Base-by-base conservation (phyloP, 2,329 filamentous ascomycete species). In the Phialophora expanda region DNA sequence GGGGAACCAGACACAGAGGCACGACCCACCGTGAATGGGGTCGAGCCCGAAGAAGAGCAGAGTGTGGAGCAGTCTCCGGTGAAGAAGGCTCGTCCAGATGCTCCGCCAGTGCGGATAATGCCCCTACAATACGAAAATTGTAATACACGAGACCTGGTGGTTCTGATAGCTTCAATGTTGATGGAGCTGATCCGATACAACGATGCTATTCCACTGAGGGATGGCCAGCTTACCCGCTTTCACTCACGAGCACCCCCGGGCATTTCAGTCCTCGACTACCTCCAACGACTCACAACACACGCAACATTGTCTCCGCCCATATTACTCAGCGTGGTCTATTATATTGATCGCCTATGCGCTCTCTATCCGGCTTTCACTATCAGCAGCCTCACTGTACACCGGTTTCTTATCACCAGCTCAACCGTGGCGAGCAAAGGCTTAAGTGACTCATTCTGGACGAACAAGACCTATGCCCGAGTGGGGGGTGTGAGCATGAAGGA, bases 251-350 rank as follows among this genome's bases (percentile, higher is more conserved):
- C 89, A 17, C 89, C 95, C 1, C 95, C 95, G 7, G 93, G 91
- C 60, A 99, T 99, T 66, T 97, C 93, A 28, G 94, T 99, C 34
- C 85, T 90, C 68, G 95, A 99, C 77, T 99, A 99, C 76, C 85
- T 99, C 41, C 91, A 95, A 74, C 89, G 95, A 69, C 84, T 99
- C 65, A 95, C 96, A 26, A 92, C 93, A 66, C 95, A 99, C 76
- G 95, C 95, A 28, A 97, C 94, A 0, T 84, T 99, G 2, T 93
- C 92, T 6, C 93, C 95, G 12, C 94, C 95, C 0, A 90, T 99
- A 58, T 84, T 99, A n/a, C 86, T 99, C 41, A 95, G 93, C 72
- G 98, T 99, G 92, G 95, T 99, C 64, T 99, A 96, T 76, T 99
- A 98, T 75, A 98, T 99, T 74, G 95, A 99, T 79, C 89, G 93